Base-by-base conservation (phyloP, 495 filamentous ascomycete species). In the Sordaria brevicollis region DNA sequence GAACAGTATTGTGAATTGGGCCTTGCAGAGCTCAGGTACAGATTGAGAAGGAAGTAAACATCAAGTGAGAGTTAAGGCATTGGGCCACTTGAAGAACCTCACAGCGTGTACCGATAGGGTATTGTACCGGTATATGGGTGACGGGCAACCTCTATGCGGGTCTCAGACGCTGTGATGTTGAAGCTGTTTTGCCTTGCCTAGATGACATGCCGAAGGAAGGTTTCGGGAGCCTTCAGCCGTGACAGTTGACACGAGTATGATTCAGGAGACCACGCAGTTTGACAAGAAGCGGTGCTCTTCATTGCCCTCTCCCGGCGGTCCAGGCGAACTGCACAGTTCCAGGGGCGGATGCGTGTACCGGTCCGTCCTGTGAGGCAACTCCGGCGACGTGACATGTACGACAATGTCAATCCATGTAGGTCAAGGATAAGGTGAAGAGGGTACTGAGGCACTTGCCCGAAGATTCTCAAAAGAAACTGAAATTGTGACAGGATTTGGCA, bases 401-500 rank as follows among this genome's bases (percentile, higher is more conserved):
- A 66, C 71, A 35, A 67, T 49, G 66, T 68, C 65, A 70, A 66
- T 67, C 71, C 70, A 77, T 75, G 73, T 76, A 76, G 71, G 72
- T 73, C 72, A 74, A 76, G 67, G 41, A 39, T 66, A 68, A 17
- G 17, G 5, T 13, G 25, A 62, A 62, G 25, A 62, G 17, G 25
- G 33, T 25, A 62, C 8, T 15, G 49, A 62, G 49, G 25, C 49
- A 62, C 25, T 62, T 62, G 49, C 13, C 49, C 49, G 2, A 17
- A 62, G 49, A 29, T 5, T 49, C 3, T 49, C 41, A 17, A 0
- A 62, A 31, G 25, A 62, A 62, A 4, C 10, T 13, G 11, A 0
- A 62, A 31, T 29, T 31, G 11, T 17, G 25, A 31, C 15, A 15
- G 13, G 15, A 4, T 1, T 7, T 62, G 49, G 33, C 25, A 31